A percentile compares a stretch with the other conserved stretches of the same genome.
Evolutionary conservation across 148 eudicot species (phyloP).

Genomic region (Camellia sinensis): DNA sequence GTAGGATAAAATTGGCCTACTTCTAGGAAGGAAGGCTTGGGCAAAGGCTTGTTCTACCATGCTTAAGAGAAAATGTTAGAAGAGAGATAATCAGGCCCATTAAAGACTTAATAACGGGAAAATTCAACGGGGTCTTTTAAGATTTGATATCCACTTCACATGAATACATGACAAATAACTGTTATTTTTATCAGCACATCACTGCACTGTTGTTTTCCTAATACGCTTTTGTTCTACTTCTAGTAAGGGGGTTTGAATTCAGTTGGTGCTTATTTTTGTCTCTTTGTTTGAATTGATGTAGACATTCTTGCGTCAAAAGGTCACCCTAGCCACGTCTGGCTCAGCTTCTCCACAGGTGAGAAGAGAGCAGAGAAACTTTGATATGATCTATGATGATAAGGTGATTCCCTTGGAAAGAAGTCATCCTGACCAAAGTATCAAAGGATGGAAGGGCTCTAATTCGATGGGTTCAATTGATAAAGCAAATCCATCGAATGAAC

Average conservation of each 20-base stretch:
- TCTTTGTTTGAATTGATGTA: slow-evolving; percentile 21
- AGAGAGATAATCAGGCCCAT: not conserved
- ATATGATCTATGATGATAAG: slow-evolving; percentile 20
- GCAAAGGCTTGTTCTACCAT: too few species aligned
- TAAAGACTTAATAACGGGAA: not conserved
- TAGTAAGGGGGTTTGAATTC: not conserved
- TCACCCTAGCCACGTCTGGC: slow-evolving; percentile 51
- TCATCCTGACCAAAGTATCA: slow-evolving; percentile 9
- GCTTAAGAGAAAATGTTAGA: too few species aligned
- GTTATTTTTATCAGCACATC: not conserved
- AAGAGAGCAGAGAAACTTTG: slow-evolving; percentile 22
- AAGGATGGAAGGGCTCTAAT: slow-evolving; percentile 13
- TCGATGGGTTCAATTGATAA: not conserved
- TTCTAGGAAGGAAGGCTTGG: not conserved
- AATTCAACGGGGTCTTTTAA: not conserved
- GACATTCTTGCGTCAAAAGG: slow-evolving; percentile 91
- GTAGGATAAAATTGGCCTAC: not conserved
- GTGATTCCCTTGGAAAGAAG: slow-evolving; percentile 10
- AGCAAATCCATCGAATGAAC: slow-evolving; percentile 1
- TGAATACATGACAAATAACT: not conserved
- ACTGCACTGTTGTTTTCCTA: not conserved
- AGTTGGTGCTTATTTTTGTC: not conserved
- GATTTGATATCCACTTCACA: not conserved
- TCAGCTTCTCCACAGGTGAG: slow-evolving; percentile 19
- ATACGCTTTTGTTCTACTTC: not conserved